Evolutionary conservation across 2,329 filamentous ascomycete species (phyloP).

Genomic region (Sclerotinia nivalis): DNA sequence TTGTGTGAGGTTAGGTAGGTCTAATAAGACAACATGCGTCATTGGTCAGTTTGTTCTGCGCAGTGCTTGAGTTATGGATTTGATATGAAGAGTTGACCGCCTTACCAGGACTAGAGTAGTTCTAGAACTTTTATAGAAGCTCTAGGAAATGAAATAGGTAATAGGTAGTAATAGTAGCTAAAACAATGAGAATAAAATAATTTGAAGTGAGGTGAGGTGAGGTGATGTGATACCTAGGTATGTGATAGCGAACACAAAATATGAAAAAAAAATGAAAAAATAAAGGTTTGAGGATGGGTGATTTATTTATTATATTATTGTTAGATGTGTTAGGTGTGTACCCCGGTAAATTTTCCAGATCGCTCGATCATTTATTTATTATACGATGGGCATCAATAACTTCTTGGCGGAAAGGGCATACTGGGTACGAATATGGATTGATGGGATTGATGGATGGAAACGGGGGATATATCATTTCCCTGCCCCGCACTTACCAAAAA

Average conservation of each 20-base stretch:
- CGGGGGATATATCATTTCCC: slow-evolving; percentile 26
- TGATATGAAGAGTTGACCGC: background rate
- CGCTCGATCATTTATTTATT: slow-evolving; percentile 6
- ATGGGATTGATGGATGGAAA: background rate
- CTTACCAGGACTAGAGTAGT: background rate
- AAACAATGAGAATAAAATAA: no score
- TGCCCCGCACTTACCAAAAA: background rate
- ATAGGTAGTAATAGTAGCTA: background rate
- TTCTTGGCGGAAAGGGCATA: slow-evolving; percentile 12
- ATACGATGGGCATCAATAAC: slow-evolving; percentile 10
- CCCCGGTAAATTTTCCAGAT: background rate
- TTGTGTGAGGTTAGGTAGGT: background rate
- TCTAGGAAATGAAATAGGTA: background rate
- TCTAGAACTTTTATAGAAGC: slow-evolving; percentile 8
- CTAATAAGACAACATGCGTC: slow-evolving; percentile 13
- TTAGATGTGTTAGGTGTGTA: background rate
- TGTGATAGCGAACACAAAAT: background rate
- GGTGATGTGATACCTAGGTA: background rate
- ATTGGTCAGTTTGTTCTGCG: slow-evolving; percentile 13
- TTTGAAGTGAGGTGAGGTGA: background rate
- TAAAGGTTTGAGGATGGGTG: background rate
- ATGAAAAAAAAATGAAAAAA: background rate
- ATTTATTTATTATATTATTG: background rate
- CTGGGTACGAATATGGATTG: no score
- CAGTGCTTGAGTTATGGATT: background rate